Percentiles rank a stretch among this genome's conserved stretches.
Conservation (phyloP, 2,329 filamentous ascomycete species). For the Alternaria sp. region DNA sequence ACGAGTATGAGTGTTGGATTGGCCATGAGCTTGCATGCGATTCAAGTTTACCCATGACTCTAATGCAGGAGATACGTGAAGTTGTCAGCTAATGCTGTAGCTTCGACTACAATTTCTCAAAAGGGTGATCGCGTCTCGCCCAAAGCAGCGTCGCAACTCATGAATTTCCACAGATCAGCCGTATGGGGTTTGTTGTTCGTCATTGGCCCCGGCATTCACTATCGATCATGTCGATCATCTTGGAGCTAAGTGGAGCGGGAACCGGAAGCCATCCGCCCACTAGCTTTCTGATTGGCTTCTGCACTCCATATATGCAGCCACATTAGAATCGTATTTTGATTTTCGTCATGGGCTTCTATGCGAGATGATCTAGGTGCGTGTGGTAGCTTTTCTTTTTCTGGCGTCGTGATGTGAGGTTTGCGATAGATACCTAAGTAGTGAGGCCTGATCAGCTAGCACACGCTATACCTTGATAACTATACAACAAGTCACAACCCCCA, state of each 20-base stretch:
- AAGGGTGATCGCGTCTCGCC: conserved; percentile 4
- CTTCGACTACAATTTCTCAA: conserved; percentile 7
- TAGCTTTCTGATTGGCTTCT: conserved; percentile 5
- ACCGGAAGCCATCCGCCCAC: conserved; percentile 3
- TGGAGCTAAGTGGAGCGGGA: conserved; percentile 15
- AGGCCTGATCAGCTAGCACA: neutral
- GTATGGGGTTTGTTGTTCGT: conserved; percentile 24
- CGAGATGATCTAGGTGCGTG: neutral
- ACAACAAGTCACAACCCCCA: neutral
- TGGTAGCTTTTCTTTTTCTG: neutral
- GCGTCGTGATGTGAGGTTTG: neutral
- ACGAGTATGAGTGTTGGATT: neutral
- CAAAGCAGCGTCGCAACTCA: conserved; percentile 15
- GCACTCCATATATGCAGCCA: conserved; percentile 12
- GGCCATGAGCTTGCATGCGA: neutral
- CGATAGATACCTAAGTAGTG: neutral
- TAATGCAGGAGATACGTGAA: conserved; percentile 10
- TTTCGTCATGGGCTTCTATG: conserved; percentile 14
- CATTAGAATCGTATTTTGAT: conserved; percentile 14
- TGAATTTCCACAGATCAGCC: conserved; percentile 2
- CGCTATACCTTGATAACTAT: neutral
- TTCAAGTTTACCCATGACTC: conserved; percentile 13
- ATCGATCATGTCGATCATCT: conserved; percentile 27
- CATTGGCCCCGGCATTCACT: conserved; percentile 17
- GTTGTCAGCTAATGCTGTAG: conserved; percentile 14